Base-by-base conservation (phyloP, 2,329 filamentous ascomycete genomes). In the Daldinia sp. region DNA sequence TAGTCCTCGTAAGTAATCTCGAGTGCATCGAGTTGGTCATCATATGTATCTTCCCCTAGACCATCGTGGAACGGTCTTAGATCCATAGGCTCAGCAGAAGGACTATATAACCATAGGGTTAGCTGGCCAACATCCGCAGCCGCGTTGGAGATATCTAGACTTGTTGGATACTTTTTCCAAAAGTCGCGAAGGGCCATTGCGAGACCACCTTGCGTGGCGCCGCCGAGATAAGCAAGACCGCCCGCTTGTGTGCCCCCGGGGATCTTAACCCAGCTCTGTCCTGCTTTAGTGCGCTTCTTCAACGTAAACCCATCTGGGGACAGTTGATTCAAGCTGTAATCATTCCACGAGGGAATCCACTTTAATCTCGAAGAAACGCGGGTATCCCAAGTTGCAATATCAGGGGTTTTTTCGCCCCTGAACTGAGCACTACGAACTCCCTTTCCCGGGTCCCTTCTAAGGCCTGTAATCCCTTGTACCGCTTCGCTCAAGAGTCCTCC, bases 1-100 rank as follows among this genome's bases (percentile, higher is more conserved):
- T 80, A 89, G 63, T 89, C 86, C 61, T 89, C 87, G 60, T 89
- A 89, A 0, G 87, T 89, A 19, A 89, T 84, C 23, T 87, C 80
- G 0, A 88, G 78, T 1, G 85, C 87, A 60, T 87, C 85, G 0
- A 87, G 75, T 70, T 89, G 82, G 15, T 88, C 79, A 0, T 76
- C 78, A 60, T 87, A 89, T 0, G 80, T 83, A 41, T 86, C 80
- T 67, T 84, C 70, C 0, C 84, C 84, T 5, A 88, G 72, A 0
- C 84, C 83, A 62, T 88, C 85, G 47, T 88, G 86, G 58, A 83
- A 88, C 0, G 84, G 82, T 0, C 84, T 77, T 3, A 87, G 73
- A 34, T 88, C 86, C 51, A 88, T 75, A 0, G 85, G 85, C 27
- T 80, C 78, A 0, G 84, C 85, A 0, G 77, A 76, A 1, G 86